phyloP scores from a whole-genome alignment of 2,329 filamentous ascomycete genomes.

The Penicillium brasilianum region DNA sequence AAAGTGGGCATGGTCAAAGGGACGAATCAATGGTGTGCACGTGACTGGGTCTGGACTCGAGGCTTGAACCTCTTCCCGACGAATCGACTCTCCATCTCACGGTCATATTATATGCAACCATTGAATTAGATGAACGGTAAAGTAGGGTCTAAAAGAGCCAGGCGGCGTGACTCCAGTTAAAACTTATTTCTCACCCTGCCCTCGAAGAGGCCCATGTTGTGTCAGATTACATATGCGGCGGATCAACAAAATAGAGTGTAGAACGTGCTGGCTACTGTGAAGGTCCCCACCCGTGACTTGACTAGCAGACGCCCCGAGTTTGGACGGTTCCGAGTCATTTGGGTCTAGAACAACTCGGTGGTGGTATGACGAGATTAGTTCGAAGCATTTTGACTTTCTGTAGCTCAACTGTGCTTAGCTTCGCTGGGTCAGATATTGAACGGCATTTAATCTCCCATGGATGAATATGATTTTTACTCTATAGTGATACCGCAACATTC shows the following conservation, averaged over 20 bases:
- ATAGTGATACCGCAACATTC: too few species aligned
- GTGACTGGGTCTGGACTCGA: conserved; percentile 31
- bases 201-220: neutral
- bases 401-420: too few species aligned
- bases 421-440: too few species aligned
- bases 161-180: neutral
- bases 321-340: neutral
- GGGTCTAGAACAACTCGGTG: neutral
- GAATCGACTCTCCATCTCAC: neutral
- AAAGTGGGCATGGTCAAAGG: conserved; percentile 17
- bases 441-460: too few species aligned
- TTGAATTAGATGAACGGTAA: neutral
- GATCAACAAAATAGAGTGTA: conserved; percentile 15
- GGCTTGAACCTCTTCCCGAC: neutral
- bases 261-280: conserved; percentile 11
- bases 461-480: too few species aligned
- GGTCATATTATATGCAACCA: neutral
- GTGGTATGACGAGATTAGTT: too few species aligned
- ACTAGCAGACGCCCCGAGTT: neutral
- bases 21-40: conserved; percentile 21
- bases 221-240: conserved; percentile 19
- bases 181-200: neutral
- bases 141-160: neutral
- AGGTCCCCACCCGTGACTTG: conserved; percentile 10
- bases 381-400: too few species aligned